phyloP scores from a whole-genome alignment of 768 basidiomycete species.

The Phaeolepiota aurea region DNA sequence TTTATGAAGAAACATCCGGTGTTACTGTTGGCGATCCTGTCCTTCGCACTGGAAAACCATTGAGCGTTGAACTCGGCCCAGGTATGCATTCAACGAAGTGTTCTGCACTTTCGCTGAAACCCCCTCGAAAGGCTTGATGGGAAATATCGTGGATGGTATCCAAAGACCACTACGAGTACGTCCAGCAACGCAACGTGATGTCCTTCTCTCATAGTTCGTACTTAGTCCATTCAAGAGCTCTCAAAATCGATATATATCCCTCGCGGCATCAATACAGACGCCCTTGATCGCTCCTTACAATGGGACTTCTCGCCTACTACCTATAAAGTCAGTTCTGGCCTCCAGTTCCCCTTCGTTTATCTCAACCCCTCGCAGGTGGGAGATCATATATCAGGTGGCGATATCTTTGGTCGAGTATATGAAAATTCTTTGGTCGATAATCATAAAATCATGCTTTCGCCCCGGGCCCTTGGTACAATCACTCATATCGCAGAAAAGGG shows the following conservation, averaged over 20 bases:
- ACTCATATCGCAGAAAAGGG: constrained; percentile 92
- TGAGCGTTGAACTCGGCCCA: constrained; percentile 96
- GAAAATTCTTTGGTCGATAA: constrained; percentile 96
- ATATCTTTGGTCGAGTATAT: constrained; percentile 91
- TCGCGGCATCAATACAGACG: constrained; percentile 95
- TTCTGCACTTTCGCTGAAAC: not conserved
- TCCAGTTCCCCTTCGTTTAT: not conserved
- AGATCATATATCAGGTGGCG: constrained; percentile 95
- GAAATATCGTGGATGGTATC: constrained; percentile 98
- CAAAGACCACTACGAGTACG: constrained; percentile 85
- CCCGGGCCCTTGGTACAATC: constrained; percentile 91
- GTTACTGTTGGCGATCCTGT: constrained; percentile 99
- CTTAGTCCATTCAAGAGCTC: constrained; percentile 83
- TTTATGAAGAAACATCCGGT: constrained; percentile 98
- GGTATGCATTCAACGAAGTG: constrained; percentile 35
- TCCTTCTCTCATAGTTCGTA: constrained; percentile 6
- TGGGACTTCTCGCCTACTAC: constrained; percentile 92
- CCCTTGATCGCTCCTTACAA: constrained; percentile 76
- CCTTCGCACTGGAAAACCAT: constrained; percentile 92
- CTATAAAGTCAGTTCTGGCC: constrained; percentile 49
- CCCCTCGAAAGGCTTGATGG: constrained; percentile 73
- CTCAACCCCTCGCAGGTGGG: constrained; percentile 52
- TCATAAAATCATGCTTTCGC: constrained; percentile 96
- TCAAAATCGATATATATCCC: constrained; percentile 99
- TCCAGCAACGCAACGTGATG: no score